Percentiles rank a stretch among this genome's conserved stretches.
Conservation (phyloP, 352 stramenopile species). For the Globisporangium carolinianum region DNA sequence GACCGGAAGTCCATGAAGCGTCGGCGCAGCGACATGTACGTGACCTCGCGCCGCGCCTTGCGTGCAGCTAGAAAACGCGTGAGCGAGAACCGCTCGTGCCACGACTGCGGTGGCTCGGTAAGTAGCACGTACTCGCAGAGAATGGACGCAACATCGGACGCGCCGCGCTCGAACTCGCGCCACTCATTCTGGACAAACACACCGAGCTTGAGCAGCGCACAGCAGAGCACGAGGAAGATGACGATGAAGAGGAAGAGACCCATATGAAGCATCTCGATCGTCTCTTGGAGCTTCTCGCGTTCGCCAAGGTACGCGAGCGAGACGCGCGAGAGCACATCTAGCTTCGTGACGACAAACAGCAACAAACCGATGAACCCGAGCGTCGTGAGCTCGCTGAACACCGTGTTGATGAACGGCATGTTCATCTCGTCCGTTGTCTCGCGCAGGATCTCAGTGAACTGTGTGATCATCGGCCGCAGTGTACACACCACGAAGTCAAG, state of each 20-base stretch:
- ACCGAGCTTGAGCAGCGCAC: constrained; percentile 52
- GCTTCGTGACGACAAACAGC: constrained; percentile 60
- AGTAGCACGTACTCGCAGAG: constrained; percentile 54
- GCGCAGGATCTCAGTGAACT: constrained; percentile 28
- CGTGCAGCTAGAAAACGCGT: constrained; percentile 17
- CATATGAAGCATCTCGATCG: constrained; percentile 75
- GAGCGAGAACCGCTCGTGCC: constrained; percentile 28
- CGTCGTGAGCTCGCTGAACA: constrained; percentile 65
- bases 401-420: constrained; percentile 65
- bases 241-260: constrained; percentile 78
- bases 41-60: constrained; percentile 49
- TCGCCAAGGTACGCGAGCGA: constrained; percentile 35
- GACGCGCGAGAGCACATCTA: constrained; percentile 41
- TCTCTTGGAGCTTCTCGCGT: constrained; percentile 50
- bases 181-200: constrained; percentile 59
- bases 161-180: constrained; percentile 61
- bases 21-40: constrained; percentile 52
- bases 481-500: no score
- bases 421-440: constrained; percentile 62
- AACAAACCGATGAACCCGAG: constrained; percentile 63
- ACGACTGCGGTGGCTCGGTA: constrained; percentile 35
- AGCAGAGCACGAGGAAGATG: constrained; percentile 72
- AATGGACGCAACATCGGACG: constrained; percentile 40
- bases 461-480: not conserved
- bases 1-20: constrained; percentile 64